Evolutionary conservation across 768 basidiomycete genomes (phyloP).

Genomic region (Lactifluus volemus): DNA sequence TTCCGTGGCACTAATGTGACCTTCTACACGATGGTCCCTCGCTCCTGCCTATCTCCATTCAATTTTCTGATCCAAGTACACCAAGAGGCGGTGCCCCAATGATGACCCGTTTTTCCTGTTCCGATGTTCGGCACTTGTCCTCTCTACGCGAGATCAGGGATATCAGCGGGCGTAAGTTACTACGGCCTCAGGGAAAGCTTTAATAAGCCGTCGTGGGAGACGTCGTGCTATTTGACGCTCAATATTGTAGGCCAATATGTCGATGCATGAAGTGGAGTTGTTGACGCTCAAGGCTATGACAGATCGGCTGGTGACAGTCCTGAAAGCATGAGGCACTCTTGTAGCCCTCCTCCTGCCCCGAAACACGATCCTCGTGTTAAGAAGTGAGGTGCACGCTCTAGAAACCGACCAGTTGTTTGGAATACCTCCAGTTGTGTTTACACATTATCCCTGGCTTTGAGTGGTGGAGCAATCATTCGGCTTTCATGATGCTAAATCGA

Average conservation of each 20-base stretch:
- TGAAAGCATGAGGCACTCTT: not conserved
- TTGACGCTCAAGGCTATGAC: not conserved
- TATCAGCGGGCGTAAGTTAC: not conserved
- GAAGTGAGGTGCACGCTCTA: not conserved
- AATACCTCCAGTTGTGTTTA: not conserved
- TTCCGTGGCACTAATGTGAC: not conserved
- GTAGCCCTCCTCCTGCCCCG: not conserved
- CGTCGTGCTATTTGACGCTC: not conserved
- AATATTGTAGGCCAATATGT: not conserved
- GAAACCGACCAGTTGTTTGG: not conserved
- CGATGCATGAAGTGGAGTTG: not conserved
- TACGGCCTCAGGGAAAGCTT: not conserved
- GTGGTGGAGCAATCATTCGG: not conserved
- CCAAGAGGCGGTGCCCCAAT: not conserved
- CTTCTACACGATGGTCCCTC: not conserved
- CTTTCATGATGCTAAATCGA: not conserved
- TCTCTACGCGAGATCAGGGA: not conserved
- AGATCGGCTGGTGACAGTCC: not conserved
- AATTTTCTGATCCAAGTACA: too few relatives aligned
- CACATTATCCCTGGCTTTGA: not conserved
- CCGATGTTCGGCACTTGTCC: not conserved
- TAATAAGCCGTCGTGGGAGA: not conserved
- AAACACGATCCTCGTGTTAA: conserved; percentile 1
- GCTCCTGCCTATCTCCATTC: not conserved
- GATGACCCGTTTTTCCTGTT: not conserved